Conservation (phyloP, 1,139 yeast genomes). For the Debaryomycetaceae sp. region DNA sequence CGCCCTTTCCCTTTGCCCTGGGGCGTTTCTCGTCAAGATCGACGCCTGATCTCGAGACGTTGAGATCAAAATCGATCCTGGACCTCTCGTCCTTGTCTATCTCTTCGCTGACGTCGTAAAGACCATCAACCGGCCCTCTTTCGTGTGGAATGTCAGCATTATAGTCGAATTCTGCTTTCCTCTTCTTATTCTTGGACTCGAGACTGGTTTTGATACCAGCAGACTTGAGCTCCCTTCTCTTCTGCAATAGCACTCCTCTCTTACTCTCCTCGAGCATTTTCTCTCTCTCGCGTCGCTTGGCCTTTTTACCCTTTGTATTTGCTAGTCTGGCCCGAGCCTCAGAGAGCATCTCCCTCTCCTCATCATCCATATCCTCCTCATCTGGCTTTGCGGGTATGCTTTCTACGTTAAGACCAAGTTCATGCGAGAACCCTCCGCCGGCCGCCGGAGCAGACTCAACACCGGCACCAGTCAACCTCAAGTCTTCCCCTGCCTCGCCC, state of each 20-base stretch:
- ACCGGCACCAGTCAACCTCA: conserved; percentile 52
- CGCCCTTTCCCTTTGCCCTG: conserved; percentile 24
- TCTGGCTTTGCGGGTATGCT: conserved; percentile 83
- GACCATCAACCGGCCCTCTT: conserved; percentile 64
- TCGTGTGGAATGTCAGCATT: conserved; percentile 83
- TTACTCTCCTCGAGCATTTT: conserved; percentile 70
- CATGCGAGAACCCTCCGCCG: conserved; percentile 45
- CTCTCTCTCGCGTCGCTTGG: conserved; percentile 86
- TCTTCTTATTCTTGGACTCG: conserved; percentile 48
- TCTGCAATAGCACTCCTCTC: conserved; percentile 72
- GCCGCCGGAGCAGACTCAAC: conserved; percentile 50
- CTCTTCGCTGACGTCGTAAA: conserved; percentile 68
- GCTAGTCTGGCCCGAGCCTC: conserved; percentile 92
- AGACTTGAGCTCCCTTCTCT: conserved; percentile 78
- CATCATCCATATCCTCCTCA: conserved; percentile 76
- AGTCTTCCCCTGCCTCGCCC: conserved; percentile 27
- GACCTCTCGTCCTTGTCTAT: conserved; percentile 34
- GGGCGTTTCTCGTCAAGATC: conserved; percentile 35
- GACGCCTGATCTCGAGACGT: conserved; percentile 49
- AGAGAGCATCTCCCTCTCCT: conserved; percentile 85
- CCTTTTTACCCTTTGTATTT: conserved; percentile 93
- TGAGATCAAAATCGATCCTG: conserved; percentile 39
- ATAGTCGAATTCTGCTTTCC: conserved; percentile 66
- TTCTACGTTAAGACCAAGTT: conserved; percentile 69
- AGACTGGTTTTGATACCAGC: conserved; percentile 70